Evolutionary conservation across 2,329 filamentous ascomycete species (phyloP).

Genomic region (Hirsutella thompsonii): DNA sequence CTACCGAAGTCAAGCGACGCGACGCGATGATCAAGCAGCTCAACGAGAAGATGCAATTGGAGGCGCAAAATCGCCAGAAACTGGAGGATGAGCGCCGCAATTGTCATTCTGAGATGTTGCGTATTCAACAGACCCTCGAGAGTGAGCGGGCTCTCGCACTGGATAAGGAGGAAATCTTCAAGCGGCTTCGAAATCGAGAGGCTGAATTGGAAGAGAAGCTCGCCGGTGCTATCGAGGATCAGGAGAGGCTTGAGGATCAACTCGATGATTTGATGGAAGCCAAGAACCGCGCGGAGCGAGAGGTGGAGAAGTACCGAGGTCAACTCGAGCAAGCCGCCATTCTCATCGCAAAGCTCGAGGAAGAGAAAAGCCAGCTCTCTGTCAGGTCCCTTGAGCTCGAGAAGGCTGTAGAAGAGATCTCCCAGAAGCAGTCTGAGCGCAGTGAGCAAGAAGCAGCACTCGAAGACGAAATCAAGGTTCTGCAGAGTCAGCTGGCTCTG

Average conservation of each 20-base stretch:
- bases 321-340: conserved; percentile 87
- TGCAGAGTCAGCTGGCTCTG: conserved; percentile 76
- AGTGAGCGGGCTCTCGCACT: conserved; percentile 90
- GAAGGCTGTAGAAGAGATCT: conserved; percentile 54
- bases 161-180: conserved; percentile 99
- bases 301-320: conserved; percentile 63
- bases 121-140: conserved; percentile 87
- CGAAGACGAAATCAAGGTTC: conserved; percentile 75
- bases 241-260: conserved; percentile 87
- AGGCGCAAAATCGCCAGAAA: conserved; percentile 60
- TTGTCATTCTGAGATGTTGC: conserved; percentile 74
- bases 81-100: conserved; percentile 86
- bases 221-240: conserved; percentile 80
- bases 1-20: conserved; percentile 84
- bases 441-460: conserved; percentile 66
- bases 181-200: conserved; percentile 85
- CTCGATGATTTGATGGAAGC: conserved; percentile 78
- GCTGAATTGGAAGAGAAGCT: conserved; percentile 87
- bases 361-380: conserved; percentile 68
- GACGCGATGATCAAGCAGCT: conserved; percentile 88
- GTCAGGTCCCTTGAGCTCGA: conserved; percentile 58
- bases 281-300: conserved; percentile 78
- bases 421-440: conserved; percentile 57
- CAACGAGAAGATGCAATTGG: conserved; percentile 68
- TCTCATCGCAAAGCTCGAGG: conserved; percentile 75